phyloP scores from a whole-genome alignment of 2,329 filamentous ascomycete species.

The Pezicula carpinea region DNA sequence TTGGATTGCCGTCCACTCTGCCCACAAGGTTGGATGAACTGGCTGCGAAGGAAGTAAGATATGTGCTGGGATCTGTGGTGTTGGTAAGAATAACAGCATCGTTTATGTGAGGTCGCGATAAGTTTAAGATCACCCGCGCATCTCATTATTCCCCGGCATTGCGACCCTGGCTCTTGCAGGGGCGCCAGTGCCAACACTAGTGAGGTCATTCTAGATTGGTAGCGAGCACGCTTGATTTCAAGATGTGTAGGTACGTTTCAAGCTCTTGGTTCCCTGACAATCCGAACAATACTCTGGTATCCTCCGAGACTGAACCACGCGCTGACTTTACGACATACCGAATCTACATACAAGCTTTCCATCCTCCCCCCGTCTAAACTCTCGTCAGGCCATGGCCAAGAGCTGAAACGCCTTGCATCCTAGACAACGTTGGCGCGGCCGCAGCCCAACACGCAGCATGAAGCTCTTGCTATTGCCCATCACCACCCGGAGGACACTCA shows the following conservation, averaged over 20 bases:
- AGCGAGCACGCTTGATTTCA: background rate
- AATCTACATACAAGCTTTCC: too few species aligned
- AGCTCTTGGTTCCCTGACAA: background rate
- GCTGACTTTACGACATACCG: too few species aligned
- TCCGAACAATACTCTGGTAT: background rate
- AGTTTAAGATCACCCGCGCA: background rate
- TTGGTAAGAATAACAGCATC: background rate
- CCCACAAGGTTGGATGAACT: too few species aligned
- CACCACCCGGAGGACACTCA: slow-evolving; percentile 81
- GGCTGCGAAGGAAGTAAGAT: too few species aligned
- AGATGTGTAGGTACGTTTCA: background rate
- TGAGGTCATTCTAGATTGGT: background rate
- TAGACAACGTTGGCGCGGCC: slow-evolving; percentile 2
- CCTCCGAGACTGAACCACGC: background rate
- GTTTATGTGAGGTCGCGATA: background rate
- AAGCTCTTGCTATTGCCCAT: slow-evolving; percentile 91
- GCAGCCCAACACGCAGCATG: slow-evolving; percentile 39
- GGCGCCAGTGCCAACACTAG: background rate
- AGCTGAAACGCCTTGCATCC: slow-evolving; percentile 1
- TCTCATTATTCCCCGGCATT: too few species aligned
- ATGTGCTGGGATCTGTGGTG: background rate
- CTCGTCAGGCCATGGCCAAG: background rate
- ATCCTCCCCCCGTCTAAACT: too few species aligned
- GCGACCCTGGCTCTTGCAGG: background rate
- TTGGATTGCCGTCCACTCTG: too few species aligned